These are phyloP conservation scores for Trypanosoma boissoni DNA, from an alignment of 208 protist species.

Conservation along the genomic window DNA sequence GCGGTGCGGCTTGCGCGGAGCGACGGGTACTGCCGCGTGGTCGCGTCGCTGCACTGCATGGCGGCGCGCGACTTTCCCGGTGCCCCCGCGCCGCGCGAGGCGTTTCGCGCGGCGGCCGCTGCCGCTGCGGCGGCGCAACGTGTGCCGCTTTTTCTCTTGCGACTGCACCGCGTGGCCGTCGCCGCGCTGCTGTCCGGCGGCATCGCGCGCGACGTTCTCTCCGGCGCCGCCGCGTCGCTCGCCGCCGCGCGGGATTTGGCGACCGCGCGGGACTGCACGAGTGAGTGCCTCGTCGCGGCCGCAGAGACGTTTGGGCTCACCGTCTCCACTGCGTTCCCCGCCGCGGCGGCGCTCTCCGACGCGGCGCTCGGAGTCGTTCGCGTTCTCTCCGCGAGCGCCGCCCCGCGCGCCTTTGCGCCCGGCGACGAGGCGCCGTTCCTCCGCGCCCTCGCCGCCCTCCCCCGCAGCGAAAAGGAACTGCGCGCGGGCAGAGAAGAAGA, in stretches of 20 bases:
- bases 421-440: no score
- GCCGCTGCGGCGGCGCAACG: not conserved
- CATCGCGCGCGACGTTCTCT: not conserved
- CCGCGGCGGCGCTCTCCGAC: not conserved
- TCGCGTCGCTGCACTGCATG: not conserved
- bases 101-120: not conserved
- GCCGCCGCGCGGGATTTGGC: not conserved
- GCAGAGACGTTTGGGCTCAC: constrained; percentile 7
- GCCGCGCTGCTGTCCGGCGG: no score
- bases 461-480: no score
- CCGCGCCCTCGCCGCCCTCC: no score
- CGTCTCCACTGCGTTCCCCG: not conserved
- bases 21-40: not conserved
- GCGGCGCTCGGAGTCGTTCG: not conserved
- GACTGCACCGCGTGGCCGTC: not conserved
- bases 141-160: not conserved
- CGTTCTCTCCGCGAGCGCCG: not conserved
- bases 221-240: not conserved
- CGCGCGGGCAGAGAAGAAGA: no score
- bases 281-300: not conserved
- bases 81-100: not conserved
- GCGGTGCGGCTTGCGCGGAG: not conserved
- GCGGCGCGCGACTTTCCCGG: not conserved
- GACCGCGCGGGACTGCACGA: not conserved
- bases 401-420: no score